These are phyloP conservation scores for Rhizodiscina lignyota DNA, from an alignment of 495 filamentous ascomycete genomes.

Conservation along the genomic window DNA sequence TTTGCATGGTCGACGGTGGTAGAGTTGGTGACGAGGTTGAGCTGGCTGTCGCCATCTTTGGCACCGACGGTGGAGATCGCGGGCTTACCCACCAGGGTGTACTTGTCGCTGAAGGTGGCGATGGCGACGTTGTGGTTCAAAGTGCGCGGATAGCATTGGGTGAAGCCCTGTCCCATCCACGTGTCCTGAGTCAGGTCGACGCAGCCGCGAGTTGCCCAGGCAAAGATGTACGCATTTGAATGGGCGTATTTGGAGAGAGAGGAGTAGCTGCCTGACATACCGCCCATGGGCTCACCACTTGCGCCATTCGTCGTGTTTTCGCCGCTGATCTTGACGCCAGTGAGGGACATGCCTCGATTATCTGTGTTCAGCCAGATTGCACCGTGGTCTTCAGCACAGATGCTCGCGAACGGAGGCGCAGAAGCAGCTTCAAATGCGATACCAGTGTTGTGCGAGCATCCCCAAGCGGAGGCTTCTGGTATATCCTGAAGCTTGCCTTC, in stretches of 20 bases:
- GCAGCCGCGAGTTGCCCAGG: conserved; percentile 36
- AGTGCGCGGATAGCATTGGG: conserved; percentile 27
- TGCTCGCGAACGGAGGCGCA: conserved; percentile 30
- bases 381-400: conserved; percentile 39
- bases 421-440: conserved; percentile 38
- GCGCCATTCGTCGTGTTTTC: conserved; percentile 38
- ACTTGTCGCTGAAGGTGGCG: conserved; percentile 29
- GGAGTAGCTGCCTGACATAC: conserved; percentile 37
- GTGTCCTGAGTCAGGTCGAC: conserved; percentile 27
- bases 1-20: conserved; percentile 34
- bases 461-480: conserved; percentile 31
- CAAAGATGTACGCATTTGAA: conserved; percentile 30
- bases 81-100: conserved; percentile 28
- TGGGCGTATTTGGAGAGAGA: conserved; percentile 28
- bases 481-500: conserved; percentile 27
- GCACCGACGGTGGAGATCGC: conserved; percentile 31
- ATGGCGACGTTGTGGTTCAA: conserved; percentile 35
- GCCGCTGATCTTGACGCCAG: conserved; percentile 38
- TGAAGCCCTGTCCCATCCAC: conserved; percentile 36
- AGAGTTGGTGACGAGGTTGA: conserved; percentile 33
- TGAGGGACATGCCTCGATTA: conserved; percentile 31
- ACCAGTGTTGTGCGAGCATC: conserved; percentile 42
- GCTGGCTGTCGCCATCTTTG: conserved; percentile 30
- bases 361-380: conserved; percentile 41
- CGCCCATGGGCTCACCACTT: conserved; percentile 36